Conservation (phyloP, 83 land plant species). For the Picea abies region DNA sequence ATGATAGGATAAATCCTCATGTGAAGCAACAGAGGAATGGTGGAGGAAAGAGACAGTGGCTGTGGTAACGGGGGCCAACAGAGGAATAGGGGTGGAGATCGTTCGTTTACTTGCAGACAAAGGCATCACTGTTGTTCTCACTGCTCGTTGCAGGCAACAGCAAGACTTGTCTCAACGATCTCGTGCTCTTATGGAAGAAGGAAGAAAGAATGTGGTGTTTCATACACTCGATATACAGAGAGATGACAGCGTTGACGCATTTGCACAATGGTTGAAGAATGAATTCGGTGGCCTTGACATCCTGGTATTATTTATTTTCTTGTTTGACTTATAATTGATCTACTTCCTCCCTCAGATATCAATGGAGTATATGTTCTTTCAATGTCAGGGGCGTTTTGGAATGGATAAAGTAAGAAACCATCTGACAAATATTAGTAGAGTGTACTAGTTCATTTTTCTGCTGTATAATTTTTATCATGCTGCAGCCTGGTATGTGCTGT, state of each 20-base stretch:
- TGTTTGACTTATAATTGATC: background rate
- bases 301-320: conserved; percentile 29
- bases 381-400: too few relatives aligned
- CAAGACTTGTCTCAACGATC: conserved; percentile 14
- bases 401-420: too few relatives aligned
- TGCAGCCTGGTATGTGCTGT: too few relatives aligned
- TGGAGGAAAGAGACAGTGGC: conserved; percentile 43
- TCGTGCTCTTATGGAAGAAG: conserved; percentile 16
- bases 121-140: conserved; percentile 38
- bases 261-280: conserved; percentile 18
- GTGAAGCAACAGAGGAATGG: too few relatives aligned
- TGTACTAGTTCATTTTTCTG: too few relatives aligned
- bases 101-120: conserved; percentile 32
- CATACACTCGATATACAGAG: conserved; percentile 19
- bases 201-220: conserved; percentile 20
- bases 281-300: conserved; percentile 8
- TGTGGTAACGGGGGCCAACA: conserved; percentile 55
- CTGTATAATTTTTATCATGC: too few relatives aligned
- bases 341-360: too few relatives aligned
- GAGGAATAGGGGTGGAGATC: conserved; percentile 43
- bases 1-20: background rate
- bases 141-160: conserved; percentile 32
- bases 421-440: too few relatives aligned
- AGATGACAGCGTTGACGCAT: conserved; percentile 25
- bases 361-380: too few relatives aligned